Percentiles rank a stretch among this genome's conserved stretches.
These are phyloP conservation scores for Parmelia sp. DNA, from an alignment of 495 filamentous ascomycete species.

Conservation along the genomic window DNA sequence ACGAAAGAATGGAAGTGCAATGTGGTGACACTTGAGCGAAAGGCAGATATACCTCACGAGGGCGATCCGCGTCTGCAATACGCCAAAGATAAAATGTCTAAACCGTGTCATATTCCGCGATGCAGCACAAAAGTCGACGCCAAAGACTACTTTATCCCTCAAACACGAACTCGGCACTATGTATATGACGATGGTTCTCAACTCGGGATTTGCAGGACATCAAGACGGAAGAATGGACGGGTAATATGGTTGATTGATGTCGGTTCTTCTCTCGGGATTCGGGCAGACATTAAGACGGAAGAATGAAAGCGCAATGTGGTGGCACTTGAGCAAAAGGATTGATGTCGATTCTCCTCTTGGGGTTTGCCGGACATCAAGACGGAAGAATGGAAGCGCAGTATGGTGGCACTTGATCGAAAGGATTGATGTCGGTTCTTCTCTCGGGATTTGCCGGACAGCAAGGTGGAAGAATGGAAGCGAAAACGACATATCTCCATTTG, in stretches of 20 bases:
- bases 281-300: too few species aligned
- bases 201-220: too few species aligned
- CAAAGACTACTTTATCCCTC: conserved; percentile 73
- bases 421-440: too few species aligned
- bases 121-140: conserved; percentile 50
- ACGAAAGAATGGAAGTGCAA: conserved; percentile 33
- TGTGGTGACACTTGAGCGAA: conserved; percentile 45
- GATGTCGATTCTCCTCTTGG: too few species aligned
- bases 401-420: conserved; percentile 45
- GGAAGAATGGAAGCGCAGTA: conserved; percentile 34
- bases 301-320: conserved; percentile 33
- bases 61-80: too few species aligned
- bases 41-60: too few species aligned
- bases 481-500: too few species aligned
- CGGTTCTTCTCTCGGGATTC: too few species aligned
- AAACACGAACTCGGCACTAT: conserved; percentile 69
- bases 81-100: too few species aligned
- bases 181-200: conserved; percentile 45
- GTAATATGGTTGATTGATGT: too few species aligned
- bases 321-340: conserved; percentile 46
- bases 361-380: too few species aligned
- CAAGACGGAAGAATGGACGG: conserved; percentile 34
- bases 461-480: conserved; percentile 32
- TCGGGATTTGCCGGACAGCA: too few species aligned
- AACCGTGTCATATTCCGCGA: conserved; percentile 48